These are phyloP conservation scores for Eragrostis nindensis DNA, from an alignment of 176 grass and related monocot species.

Conservation along the genomic window DNA sequence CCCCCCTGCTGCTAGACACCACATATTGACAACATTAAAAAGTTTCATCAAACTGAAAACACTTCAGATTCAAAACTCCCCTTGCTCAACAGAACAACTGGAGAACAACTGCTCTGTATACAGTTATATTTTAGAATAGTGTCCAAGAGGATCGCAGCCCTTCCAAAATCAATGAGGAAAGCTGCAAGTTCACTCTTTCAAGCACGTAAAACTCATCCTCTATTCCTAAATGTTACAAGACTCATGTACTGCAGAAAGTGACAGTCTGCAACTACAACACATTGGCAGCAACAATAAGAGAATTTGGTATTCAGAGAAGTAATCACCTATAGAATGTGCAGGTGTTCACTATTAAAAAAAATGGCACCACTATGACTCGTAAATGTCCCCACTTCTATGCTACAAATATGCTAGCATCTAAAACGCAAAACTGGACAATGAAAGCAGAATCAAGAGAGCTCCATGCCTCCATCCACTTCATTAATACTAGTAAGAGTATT, in stretches of 20 bases:
- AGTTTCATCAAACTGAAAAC: background rate
- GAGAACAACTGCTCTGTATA: background rate
- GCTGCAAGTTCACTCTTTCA: background rate
- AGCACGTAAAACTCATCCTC: background rate
- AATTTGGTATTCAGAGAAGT: background rate
- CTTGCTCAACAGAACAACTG: background rate
- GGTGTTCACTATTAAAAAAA: background rate
- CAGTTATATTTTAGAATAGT: background rate
- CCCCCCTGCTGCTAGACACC: background rate
- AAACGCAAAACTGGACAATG: background rate
- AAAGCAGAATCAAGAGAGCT: background rate
- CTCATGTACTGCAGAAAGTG: background rate
- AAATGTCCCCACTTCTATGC: background rate
- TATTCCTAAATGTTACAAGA: background rate
- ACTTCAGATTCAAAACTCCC: background rate
- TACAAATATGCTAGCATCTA: background rate
- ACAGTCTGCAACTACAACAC: background rate
- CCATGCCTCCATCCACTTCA: constrained; percentile 7
- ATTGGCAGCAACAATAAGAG: background rate
- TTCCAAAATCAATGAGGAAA: background rate
- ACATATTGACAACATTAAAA: background rate
- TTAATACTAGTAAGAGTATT: background rate
- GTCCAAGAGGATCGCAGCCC: background rate
- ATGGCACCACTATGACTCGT: background rate
- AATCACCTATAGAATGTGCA: background rate